Evolutionary conservation across 2,329 filamentous ascomycete species (phyloP).

Genomic region (Stagonosporopsis cucurbitacearum): DNA sequence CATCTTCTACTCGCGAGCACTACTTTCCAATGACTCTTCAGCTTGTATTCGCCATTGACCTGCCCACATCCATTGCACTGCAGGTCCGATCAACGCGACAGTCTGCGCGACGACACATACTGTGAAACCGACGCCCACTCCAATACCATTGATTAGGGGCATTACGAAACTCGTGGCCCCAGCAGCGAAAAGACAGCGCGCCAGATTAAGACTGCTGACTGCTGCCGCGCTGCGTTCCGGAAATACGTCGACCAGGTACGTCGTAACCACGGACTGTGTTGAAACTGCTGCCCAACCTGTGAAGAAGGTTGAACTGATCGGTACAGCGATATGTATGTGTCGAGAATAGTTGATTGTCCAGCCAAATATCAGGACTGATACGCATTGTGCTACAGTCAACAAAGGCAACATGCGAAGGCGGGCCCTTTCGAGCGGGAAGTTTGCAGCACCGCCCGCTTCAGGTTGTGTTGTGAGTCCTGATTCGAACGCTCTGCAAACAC

Average conservation of each 20-base stretch:
- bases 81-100: not conserved
- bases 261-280: not conserved
- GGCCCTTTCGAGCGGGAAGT: not conserved
- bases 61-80: not conserved
- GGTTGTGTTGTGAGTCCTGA: too few species aligned
- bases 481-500: conserved; percentile 15
- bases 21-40: too few species aligned
- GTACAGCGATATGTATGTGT: not conserved
- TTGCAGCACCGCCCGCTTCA: too few species aligned
- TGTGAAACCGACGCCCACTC: not conserved
- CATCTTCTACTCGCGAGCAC: too few species aligned
- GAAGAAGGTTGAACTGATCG: not conserved
- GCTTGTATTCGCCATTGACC: not conserved
- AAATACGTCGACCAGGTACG: not conserved
- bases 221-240: not conserved
- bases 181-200: not conserved
- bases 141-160: not conserved
- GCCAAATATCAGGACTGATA: not conserved
- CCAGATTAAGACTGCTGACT: not conserved
- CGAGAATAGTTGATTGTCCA: not conserved
- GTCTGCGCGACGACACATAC: not conserved
- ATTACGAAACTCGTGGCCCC: not conserved
- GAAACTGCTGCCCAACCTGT: not conserved
- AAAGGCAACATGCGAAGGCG: not conserved
- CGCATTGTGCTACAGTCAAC: not conserved